phyloP scores from a whole-genome alignment of 2,329 filamentous ascomycete genomes.

The Fusarium proliferatum region DNA sequence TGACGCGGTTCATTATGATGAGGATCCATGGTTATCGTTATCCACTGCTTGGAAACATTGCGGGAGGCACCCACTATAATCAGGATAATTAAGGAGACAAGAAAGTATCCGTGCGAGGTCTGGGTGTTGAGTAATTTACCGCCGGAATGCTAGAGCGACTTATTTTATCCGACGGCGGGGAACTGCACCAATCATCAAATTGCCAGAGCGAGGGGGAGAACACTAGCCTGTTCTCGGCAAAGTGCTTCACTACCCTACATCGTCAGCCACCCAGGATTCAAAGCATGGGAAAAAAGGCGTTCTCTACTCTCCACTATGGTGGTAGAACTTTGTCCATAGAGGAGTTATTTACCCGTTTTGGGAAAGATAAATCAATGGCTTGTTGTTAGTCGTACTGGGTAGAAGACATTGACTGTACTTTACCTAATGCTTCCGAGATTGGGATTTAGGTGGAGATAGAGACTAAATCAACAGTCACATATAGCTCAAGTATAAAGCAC shows the following conservation, averaged over 20 bases:
- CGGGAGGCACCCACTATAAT: neutral
- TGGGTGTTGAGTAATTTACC: neutral
- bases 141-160: too few relatives aligned
- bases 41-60: neutral
- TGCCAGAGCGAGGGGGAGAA: accelerated
- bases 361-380: accelerated
- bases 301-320: neutral
- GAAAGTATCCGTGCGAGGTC: neutral
- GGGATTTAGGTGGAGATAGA: accelerated
- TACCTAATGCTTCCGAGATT: accelerated
- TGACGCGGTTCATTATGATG: neutral
- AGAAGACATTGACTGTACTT: accelerated
- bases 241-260: neutral
- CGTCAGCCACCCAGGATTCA: neutral
- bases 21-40: neutral
- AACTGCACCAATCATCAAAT: neutral
- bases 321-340: accelerated
- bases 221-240: accelerated
- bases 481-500: neutral
- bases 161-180: neutral
- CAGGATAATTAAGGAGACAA: neutral
- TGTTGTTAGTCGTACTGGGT: accelerated
- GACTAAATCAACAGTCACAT: accelerated
- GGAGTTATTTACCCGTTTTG: accelerated
- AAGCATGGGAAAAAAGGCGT: neutral